phyloP scores from a whole-genome alignment of 2,329 filamentous ascomycete species.

The Talaromyces sp. region DNA sequence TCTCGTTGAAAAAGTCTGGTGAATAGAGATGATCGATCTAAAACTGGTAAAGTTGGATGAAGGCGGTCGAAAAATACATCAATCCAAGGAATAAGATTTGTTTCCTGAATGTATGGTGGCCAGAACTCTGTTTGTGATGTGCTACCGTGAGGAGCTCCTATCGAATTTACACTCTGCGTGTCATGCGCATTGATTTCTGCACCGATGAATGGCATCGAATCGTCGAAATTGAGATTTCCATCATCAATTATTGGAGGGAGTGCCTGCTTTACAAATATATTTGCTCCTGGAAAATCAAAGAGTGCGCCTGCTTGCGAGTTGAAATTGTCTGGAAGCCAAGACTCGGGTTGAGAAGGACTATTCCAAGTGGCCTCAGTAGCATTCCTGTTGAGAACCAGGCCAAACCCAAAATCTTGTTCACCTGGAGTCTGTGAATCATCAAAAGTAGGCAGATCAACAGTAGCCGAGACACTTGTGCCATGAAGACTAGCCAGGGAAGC shows the following conservation, averaged over 20 bases:
- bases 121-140: conserved; percentile 25
- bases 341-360: conserved; percentile 27
- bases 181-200: not conserved
- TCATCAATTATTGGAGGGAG: conserved; percentile 30
- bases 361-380: not conserved
- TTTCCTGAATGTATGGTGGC: conserved; percentile 40
- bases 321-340: conserved; percentile 37
- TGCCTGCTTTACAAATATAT: conserved; percentile 34
- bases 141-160: not conserved
- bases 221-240: not conserved
- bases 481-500: not conserved
- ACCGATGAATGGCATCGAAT: not conserved
- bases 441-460: not conserved
- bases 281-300: conserved; percentile 32
- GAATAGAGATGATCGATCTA: conserved; percentile 41
- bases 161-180: not conserved
- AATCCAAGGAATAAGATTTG: conserved; percentile 41
- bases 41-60: conserved; percentile 42
- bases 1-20: conserved; percentile 43
- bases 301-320: conserved; percentile 32
- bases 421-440: not conserved
- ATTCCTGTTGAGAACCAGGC: not conserved
- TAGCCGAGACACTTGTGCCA: not conserved
- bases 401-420: not conserved
- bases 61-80: conserved; percentile 46